phyloP scores from a whole-genome alignment of 139 green algal species.

The Volvox reticuliferus region DNA sequence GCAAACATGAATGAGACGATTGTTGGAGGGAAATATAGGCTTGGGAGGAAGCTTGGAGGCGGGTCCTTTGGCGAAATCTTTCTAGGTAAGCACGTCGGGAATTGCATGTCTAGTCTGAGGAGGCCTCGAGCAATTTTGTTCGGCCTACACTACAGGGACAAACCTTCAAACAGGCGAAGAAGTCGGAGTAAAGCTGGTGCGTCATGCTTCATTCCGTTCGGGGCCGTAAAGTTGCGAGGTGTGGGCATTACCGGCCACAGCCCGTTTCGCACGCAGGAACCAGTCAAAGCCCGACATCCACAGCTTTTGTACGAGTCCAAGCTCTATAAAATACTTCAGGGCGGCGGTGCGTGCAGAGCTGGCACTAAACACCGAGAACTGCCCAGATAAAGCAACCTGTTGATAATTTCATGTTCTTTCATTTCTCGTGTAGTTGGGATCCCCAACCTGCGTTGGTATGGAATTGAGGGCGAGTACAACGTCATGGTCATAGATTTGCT shows the following conservation, averaged over 20 bases:
- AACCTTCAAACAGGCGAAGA: constrained; percentile 97
- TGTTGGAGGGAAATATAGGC: constrained; percentile 78
- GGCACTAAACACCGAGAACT: not conserved
- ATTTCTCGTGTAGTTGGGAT: constrained; percentile 89
- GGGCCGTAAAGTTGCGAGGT: not conserved
- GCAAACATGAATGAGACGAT: constrained; percentile 50
- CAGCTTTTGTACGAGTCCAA: constrained; percentile 97
- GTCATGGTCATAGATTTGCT: constrained; percentile 99
- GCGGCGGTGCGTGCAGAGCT: constrained; percentile 77
- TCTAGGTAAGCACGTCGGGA: constrained; percentile 66
- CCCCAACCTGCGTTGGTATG: constrained; percentile 98
- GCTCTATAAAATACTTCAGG: constrained; percentile 95
- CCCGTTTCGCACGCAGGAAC: constrained; percentile 75
- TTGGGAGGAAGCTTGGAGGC: constrained; percentile 86
- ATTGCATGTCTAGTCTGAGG: not conserved
- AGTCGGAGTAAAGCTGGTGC: constrained; percentile 98
- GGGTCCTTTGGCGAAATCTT: constrained; percentile 95
- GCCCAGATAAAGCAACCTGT: not conserved
- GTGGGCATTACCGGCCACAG: not conserved
- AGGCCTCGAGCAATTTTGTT: not conserved
- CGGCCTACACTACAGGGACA: constrained; percentile 78
- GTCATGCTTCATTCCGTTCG: not conserved
- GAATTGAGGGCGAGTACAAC: constrained; percentile 99
- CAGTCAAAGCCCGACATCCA: constrained; percentile 89
- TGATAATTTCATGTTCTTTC: not conserved